Evolutionary conservation across 208 protist species (phyloP).

Genomic region (Crithidia fasciculata): DNA sequence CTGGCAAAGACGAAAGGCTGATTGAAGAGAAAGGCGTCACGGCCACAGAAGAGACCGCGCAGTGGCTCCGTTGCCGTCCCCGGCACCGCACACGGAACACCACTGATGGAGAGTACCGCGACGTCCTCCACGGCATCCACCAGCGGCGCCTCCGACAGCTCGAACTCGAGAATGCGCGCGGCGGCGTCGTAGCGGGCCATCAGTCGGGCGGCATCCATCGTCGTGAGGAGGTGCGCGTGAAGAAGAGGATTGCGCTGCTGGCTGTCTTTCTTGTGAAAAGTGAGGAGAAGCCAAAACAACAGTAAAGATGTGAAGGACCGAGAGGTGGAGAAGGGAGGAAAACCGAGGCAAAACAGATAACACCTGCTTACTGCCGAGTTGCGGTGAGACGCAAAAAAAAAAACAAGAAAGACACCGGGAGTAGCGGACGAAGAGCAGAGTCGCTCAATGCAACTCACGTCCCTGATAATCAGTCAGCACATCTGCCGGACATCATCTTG

Average conservation of each 20-base stretch:
- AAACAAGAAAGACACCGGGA: too few species aligned
- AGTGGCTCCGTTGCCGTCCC: neutral
- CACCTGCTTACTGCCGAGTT: too few species aligned
- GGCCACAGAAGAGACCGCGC: conserved; percentile 34
- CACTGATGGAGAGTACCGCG: neutral
- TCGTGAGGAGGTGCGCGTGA: neutral
- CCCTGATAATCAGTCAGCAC: too few species aligned
- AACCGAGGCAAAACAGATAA: too few species aligned
- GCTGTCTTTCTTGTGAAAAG: neutral
- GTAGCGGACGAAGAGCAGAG: too few species aligned
- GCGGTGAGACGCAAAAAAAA: too few species aligned
- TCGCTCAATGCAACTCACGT: too few species aligned
- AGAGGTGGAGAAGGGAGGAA: too few species aligned
- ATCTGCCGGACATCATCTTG: too few species aligned
- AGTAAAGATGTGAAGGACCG: too few species aligned
- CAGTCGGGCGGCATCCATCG: neutral
- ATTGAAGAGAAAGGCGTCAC: conserved; percentile 31
- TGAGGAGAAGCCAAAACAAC: neutral
- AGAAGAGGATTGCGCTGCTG: neutral
- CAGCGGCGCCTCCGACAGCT: conserved; percentile 23
- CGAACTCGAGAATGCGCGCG: conserved; percentile 22
- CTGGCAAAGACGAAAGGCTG: conserved; percentile 10
- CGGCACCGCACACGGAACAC: neutral
- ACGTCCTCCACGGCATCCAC: conserved; percentile 23
- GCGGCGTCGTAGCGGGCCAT: conserved; percentile 21